A percentile compares a stretch with the other conserved stretches of the same genome.
phyloP scores from a whole-genome alignment of 2,329 filamentous ascomycete species.

The Aspergillus hortae region DNA sequence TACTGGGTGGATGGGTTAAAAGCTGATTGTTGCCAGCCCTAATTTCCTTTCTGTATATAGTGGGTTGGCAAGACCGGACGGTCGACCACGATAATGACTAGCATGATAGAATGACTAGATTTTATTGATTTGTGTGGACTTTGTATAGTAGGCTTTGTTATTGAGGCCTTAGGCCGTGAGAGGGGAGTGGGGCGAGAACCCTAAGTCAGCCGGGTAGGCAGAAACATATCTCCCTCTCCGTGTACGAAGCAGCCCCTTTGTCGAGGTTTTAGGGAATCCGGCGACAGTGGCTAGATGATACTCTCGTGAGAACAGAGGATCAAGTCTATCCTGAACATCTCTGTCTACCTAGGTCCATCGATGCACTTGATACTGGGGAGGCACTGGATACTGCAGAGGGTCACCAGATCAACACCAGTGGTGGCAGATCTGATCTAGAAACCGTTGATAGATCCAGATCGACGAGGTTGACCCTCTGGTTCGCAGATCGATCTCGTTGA shows the following conservation, averaged over 20 bases:
- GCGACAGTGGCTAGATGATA: too few species aligned
- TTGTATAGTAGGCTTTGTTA: neutral
- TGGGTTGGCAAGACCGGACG: slow-evolving; percentile 6
- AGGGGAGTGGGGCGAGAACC: neutral
- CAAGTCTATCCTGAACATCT: too few species aligned
- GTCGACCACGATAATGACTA: slow-evolving; percentile 16
- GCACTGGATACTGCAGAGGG: neutral
- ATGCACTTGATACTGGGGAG: too few species aligned
- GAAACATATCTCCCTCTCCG: neutral
- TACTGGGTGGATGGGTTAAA: slow-evolving; percentile 7
- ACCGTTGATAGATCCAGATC: neutral
- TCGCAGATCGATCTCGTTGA: neutral
- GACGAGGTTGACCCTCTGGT: neutral
- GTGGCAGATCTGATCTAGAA: neutral
- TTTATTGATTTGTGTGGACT: too few species aligned
- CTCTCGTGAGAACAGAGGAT: too few species aligned
- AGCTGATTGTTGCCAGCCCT: slow-evolving; percentile 8
- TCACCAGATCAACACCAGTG: neutral
- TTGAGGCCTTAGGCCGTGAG: too few species aligned
- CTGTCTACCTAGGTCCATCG: too few species aligned
- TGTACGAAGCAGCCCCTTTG: neutral
- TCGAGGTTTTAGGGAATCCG: too few species aligned
- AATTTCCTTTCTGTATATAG: slow-evolving; percentile 16
- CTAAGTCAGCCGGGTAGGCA: neutral
- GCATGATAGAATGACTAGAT: slow-evolving; percentile 18